Base-by-base conservation (phyloP, 129 eudicot species). In the Chrysanthemum seticuspe region DNA sequence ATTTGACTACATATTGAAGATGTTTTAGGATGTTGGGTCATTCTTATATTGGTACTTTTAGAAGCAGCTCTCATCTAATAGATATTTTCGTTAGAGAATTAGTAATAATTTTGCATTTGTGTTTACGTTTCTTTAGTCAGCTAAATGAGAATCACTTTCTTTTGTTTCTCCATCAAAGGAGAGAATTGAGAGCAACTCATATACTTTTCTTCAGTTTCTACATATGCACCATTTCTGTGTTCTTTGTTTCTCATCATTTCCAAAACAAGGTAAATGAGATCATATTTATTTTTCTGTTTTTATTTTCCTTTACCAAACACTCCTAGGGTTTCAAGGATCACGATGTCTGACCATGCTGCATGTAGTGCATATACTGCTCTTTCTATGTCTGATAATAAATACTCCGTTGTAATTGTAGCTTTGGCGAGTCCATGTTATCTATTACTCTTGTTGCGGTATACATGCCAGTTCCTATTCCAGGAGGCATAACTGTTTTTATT, bases 241-340 rank as follows among this genome's bases (percentile, higher is more conserved):
- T 66, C 4, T 47, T 45, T 19, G 19, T 57, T 18, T 23, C 13
- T 48, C 57, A 47, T 18, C 5, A 44, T 67, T 47, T 44, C 54
- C 57, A 48, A 67, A 67, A 40, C 47, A 31, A 65, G 34, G 56
- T 29, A 66, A 47, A 45, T 47, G 71, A 10, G 49, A 48, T 40
- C 29, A 47, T 67, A 18, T 21, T 2, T 1, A 19, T 21, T 11
- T 18, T 47, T 12, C 53, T 67, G 57, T 44, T n/a, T 12, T 10
- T 10, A 44, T 47, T 47, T 47, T 53, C 11, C 34, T 8, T 1
- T 45, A 45, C 70, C 51, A 45, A 65, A 45, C 54, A 18, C 70
- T 5, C 16, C 13, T 13, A 2, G 25, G 25, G 18, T 66, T 66
- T 66, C 56, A 47, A 18, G 5, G 34, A 11, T 66, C 36, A 66